Base-by-base conservation (phyloP, 208 protist species). In the Vickermania spadyakhi region DNA sequence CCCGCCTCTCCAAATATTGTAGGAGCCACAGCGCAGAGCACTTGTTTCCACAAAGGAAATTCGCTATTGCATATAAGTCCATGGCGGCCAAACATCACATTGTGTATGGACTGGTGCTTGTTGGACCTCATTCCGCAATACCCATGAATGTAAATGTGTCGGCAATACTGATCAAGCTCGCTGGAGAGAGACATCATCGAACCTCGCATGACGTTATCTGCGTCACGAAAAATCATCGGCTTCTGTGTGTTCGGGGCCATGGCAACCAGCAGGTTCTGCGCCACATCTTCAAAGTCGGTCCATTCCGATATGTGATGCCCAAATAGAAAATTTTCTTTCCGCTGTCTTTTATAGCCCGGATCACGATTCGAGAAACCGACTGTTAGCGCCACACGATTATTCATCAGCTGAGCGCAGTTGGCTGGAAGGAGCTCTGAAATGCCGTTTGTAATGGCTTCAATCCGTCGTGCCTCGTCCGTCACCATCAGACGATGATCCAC, bases 91-190 rank as follows among this genome's bases (percentile, higher is more conserved):
- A 93, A 93, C 36, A 91, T 70, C 51, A 89, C 84, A 64, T 92
- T 90, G 69, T 95, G 89, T 31, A 82, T 79, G 5, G 84, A 64
- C 62, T 95, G 85, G 42, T 79, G 79, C 64, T 75, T 84, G 68
- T 86, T 93, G 68, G 86, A 89, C 1, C 62, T 68, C 58, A 86
- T 82, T 0, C 89, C 89, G 1, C 66, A 63, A 58, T 91, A 93
- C 60, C 89, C 83, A 75, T 95, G 85, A 66, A 95, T 91, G 70
- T 91, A 90, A 27, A 95, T 63, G 59, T 95, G 89, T 1, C 89
- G 79, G 61, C 84, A 92, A 72, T 89, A 89, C 69, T 91, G 86
- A 52, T 95, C 89, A 23, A 95, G 68, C 70, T 95, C 85, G 57
- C 81, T 88, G 56, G 81, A 90, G 29, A 92, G 73, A 22, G 84